Base-by-base conservation (phyloP, 345 rosid genomes). In the Bruguiera gymnorhiza region DNA sequence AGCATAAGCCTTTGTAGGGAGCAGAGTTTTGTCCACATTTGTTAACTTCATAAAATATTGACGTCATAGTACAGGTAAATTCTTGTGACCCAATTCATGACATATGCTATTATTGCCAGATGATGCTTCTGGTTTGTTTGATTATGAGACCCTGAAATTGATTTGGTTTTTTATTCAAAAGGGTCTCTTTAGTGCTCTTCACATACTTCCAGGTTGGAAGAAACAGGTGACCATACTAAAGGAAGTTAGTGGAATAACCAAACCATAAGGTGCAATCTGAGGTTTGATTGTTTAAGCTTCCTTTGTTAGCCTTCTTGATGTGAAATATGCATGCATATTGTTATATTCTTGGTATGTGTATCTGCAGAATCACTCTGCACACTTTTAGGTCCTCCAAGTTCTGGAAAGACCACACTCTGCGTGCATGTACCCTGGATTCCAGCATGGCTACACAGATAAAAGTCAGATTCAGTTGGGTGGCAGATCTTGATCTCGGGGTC, bases 361-460 rank as follows among this genome's bases (percentile, higher is more conserved):
- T 54, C 52, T 26, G 72, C 78, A 91, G 97, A 68, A 83, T 86
- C 87, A 80, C 97, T 36, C 60, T 91, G 80, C 93, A 4, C 31
- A 4, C 3, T 91, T 39, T 76, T 91, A 80, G 97, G 97, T 66
- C 97, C 97, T 73, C 96, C 96, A 60, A 76, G 89, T 70, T 87
- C 97, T 48, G 97, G 97, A 7, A 91, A 91, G 80, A 91, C 97
- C 8, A 86, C 93, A 0, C 90, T 91, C 5, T 62, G 31, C 31
- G 31, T 3, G 31, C 31, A 1, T 2, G 31, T 4, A 30, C 3
- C 31, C 31, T 4, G 31, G 31, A 30, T 30, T 30, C 31, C 31
- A 30, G 4, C 31, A 30, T 30, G 31, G 31, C 31, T 30, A 30
- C 31, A 30, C 31, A 30, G 31, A 30, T 30, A 4, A 30, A 30